Conservation (phyloP, 768 basidiomycete genomes). For the Exsudoporus frostii region DNA sequence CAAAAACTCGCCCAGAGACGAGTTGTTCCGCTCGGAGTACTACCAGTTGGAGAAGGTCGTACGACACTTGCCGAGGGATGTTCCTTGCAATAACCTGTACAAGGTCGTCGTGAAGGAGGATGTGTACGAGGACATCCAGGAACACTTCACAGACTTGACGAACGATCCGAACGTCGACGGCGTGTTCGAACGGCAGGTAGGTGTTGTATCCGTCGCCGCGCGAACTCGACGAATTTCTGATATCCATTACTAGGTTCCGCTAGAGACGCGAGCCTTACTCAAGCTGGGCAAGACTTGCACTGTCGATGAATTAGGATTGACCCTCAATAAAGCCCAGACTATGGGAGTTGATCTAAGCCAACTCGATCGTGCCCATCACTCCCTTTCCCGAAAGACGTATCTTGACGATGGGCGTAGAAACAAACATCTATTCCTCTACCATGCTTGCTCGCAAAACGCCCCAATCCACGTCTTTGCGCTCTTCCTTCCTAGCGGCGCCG, state of each 20-base stretch:
- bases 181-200: conserved; percentile 89
- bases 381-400: conserved; percentile 64
- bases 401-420: conserved; percentile 65
- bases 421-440: conserved; percentile 87
- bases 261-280: conserved; percentile 76
- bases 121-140: conserved; percentile 76
- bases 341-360: conserved; percentile 81
- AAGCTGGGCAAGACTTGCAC: conserved; percentile 82
- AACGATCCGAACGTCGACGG: conserved; percentile 95
- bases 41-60: conserved; percentile 74
- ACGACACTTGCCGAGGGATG: conserved; percentile 75
- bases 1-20: conserved; percentile 62
- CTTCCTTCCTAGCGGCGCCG: conserved; percentile 68
- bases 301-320: conserved; percentile 60
- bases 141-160: conserved; percentile 88
- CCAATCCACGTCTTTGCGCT: conserved; percentile 85
- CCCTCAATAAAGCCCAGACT: conserved; percentile 79
- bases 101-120: conserved; percentile 81
- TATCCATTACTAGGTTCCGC: conserved; percentile 58
- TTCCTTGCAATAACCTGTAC: conserved; percentile 76
- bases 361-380: conserved; percentile 59
- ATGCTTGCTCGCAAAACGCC: conserved; percentile 69
- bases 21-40: conserved; percentile 62
- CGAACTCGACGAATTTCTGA: not conserved
- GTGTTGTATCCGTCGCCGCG: conserved; percentile 7